Evolutionary conservation across 768 basidiomycete species (phyloP).

Genomic region (Lactifluus pinguis): DNA sequence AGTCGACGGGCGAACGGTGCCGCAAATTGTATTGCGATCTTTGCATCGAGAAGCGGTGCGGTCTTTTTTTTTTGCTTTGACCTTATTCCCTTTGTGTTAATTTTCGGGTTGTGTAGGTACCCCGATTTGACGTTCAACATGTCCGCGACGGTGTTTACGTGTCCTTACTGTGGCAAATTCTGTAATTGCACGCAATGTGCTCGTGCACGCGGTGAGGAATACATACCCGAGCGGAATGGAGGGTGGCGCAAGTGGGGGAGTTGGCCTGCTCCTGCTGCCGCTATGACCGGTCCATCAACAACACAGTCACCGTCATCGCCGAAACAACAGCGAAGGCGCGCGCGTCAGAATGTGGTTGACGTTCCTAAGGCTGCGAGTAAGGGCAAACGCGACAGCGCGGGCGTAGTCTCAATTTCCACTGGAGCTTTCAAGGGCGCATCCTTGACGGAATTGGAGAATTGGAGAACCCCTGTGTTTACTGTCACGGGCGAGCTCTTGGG

Average conservation of each 20-base stretch:
- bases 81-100: not conserved
- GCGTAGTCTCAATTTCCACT: not conserved
- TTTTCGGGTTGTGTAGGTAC: constrained; percentile 26
- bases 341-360: not conserved
- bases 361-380: not conserved
- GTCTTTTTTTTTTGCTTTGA: not conserved
- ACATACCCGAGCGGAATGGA: constrained; percentile 28
- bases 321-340: not conserved
- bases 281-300: not conserved
- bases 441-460: not conserved
- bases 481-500: not conserved
- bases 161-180: constrained; percentile 36
- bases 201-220: constrained; percentile 37
- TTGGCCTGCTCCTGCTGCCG: not conserved
- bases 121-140: constrained; percentile 31
- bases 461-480: not conserved
- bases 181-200: constrained; percentile 45
- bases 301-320: not conserved
- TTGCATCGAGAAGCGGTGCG: constrained; percentile 17
- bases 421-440: not conserved
- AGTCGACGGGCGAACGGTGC: not conserved
- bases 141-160: constrained; percentile 26
- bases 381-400: not conserved
- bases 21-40: constrained; percentile 8
- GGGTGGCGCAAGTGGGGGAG: constrained; percentile 14